These are phyloP conservation scores for Fraxinus baroniana DNA, from an alignment of 305 asterid species.

Conservation along the genomic window DNA sequence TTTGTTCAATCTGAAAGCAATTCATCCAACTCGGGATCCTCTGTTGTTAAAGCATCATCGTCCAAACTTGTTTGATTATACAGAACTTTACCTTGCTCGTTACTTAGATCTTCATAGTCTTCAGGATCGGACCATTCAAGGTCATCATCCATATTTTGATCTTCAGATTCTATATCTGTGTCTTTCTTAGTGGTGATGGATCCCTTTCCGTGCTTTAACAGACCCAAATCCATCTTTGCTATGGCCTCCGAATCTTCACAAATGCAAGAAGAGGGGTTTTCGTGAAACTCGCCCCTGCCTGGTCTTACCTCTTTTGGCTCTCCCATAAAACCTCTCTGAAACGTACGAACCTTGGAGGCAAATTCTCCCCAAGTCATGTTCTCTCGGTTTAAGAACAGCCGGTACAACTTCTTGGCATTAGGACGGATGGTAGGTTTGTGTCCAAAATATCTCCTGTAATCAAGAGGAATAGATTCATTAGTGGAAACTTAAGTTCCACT, in stretches of 20 bases:
- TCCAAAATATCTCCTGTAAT: constrained; percentile 89
- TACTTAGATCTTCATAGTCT: constrained; percentile 62
- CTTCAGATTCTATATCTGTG: constrained; percentile 31
- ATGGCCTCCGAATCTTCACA: constrained; percentile 71
- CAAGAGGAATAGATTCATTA: constrained; percentile 21
- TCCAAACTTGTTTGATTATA: constrained; percentile 59
- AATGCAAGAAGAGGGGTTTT: constrained; percentile 91
- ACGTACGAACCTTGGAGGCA: constrained; percentile 44
- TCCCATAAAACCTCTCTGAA: constrained; percentile 91
- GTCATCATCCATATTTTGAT: constrained; percentile 55
- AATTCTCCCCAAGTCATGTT: constrained; percentile 83
- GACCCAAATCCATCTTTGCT: constrained; percentile 33
- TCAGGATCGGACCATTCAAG: constrained; percentile 72
- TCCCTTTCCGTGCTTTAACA: constrained; percentile 31
- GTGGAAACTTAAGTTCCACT: neutral
- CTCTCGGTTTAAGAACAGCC: constrained; percentile 54
- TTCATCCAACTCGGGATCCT: constrained; percentile 79
- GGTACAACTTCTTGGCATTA: constrained; percentile 74
- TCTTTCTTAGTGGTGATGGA: constrained; percentile 36
- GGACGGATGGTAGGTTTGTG: constrained; percentile 98
- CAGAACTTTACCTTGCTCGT: constrained; percentile 33
- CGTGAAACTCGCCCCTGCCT: constrained; percentile 96
- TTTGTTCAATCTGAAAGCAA: constrained; percentile 55
- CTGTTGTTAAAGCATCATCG: constrained; percentile 35
- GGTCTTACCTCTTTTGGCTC: constrained; percentile 86